Evolutionary conservation across 2,329 filamentous ascomycete genomes (phyloP).

Genomic region (Fusarium clavum): DNA sequence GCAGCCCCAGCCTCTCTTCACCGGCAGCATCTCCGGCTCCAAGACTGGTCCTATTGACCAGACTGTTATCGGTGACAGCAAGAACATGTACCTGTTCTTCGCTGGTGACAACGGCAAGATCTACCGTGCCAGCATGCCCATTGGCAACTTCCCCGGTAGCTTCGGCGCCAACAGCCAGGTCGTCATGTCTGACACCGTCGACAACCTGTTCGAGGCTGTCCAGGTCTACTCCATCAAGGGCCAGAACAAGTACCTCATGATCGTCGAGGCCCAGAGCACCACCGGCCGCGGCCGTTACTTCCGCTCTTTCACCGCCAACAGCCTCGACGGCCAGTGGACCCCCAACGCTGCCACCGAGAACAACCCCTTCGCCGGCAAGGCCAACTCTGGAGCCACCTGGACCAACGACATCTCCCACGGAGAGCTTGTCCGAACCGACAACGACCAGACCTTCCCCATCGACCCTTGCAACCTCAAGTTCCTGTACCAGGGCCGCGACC

Average conservation of each 20-base stretch:
- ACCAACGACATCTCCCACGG: constrained; percentile 76
- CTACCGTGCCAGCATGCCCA: constrained; percentile 72
- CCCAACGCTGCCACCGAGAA: constrained; percentile 65
- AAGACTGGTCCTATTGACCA: constrained; percentile 68
- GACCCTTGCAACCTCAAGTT: constrained; percentile 74
- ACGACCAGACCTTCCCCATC: constrained; percentile 72
- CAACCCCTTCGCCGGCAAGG: constrained; percentile 74
- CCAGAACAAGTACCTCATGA: constrained; percentile 71
- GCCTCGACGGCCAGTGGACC: constrained; percentile 68
- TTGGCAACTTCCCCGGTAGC: constrained; percentile 69
- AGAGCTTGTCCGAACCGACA: constrained; percentile 66
- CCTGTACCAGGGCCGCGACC: constrained; percentile 68
- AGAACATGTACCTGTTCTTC: constrained; percentile 76
- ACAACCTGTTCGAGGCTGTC: constrained; percentile 74
- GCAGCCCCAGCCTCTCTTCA: constrained; percentile 12
- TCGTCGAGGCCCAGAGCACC: constrained; percentile 71
- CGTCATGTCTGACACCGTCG: constrained; percentile 57
- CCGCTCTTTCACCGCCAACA: constrained; percentile 65
- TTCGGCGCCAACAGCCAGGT: constrained; percentile 62
- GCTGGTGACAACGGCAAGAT: constrained; percentile 74
- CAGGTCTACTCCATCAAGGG: constrained; percentile 72
- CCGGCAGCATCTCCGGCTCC: background rate
- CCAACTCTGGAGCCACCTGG: constrained; percentile 72
- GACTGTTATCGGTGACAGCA: constrained; percentile 70
- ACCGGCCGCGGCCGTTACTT: constrained; percentile 52